Evolutionary conservation across 345 rosid species (phyloP).

Genomic region (Citrus glauca): DNA sequence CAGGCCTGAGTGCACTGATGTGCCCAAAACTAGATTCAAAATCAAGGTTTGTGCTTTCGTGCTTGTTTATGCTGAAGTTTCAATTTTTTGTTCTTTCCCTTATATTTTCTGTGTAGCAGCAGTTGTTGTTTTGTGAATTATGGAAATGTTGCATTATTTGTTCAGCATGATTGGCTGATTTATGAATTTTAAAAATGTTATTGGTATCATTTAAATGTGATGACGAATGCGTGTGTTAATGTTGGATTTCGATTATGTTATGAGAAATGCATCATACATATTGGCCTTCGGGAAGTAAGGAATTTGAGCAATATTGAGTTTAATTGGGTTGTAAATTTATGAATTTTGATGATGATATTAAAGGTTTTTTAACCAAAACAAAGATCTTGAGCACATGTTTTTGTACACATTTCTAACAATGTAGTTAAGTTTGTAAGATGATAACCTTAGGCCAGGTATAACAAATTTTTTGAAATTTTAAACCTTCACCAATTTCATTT

Average conservation of each 20-base stretch:
- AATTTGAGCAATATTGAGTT: not conserved
- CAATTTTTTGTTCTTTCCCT: not conserved
- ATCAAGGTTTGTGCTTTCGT: slow-evolving; percentile 60
- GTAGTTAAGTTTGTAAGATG: not conserved
- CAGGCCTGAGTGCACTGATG: slow-evolving; percentile 91
- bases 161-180: not conserved
- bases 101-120: not conserved
- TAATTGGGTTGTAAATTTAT: not conserved
- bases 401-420: not conserved
- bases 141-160: slow-evolving; percentile 4
- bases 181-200: not conserved
- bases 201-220: not conserved
- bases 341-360: not conserved
- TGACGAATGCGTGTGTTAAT: not conserved
- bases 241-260: not conserved
- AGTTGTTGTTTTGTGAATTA: not conserved
- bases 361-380: not conserved
- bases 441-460: not conserved
- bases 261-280: not conserved
- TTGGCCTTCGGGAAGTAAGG: not conserved
- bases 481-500: not conserved
- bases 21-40: slow-evolving; percentile 82
- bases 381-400: not conserved
- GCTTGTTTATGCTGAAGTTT: not conserved
- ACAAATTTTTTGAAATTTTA: not conserved